Conservation (phyloP, 495 filamentous ascomycete species). For the Penicillium pulvis region DNA sequence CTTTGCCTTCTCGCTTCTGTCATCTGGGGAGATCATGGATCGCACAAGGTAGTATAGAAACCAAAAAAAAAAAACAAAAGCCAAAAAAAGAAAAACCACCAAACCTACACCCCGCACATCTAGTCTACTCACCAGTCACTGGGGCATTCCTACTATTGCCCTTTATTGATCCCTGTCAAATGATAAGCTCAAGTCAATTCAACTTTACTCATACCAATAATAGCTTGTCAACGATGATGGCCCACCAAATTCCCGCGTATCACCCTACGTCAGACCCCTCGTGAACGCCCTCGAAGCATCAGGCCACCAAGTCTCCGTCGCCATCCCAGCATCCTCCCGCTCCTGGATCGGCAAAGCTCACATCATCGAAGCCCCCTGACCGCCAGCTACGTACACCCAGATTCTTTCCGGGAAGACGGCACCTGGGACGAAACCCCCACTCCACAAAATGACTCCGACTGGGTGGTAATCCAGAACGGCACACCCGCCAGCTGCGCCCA, state of each 20-base stretch:
- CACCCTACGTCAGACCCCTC: constrained; percentile 87
- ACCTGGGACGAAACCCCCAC: constrained; percentile 39
- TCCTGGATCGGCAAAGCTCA: constrained; percentile 99
- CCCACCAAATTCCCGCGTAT: constrained; percentile 81
- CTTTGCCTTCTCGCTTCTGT: neutral
- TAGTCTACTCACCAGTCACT: neutral
- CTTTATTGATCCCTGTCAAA: no score
- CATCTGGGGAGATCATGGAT: neutral
- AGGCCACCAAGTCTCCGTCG: constrained; percentile 88
- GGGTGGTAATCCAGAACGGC: constrained; percentile 85
- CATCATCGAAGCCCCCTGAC: constrained; percentile 80
- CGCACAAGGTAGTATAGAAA: neutral
- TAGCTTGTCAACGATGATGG: constrained; percentile 93
- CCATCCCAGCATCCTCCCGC: constrained; percentile 85
- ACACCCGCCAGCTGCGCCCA: constrained; percentile 88
- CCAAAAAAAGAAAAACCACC: neutral
- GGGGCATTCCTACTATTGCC: neutral
- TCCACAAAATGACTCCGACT: constrained; percentile 46
- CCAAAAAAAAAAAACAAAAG: neutral
- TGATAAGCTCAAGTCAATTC: neutral
- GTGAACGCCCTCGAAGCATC: constrained; percentile 72
- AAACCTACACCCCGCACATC: neutral
- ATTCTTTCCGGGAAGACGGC: constrained; percentile 58
- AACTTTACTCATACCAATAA: neutral
- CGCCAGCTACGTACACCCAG: constrained; percentile 77